Evolutionary conservation across 179 eudicot genomes (phyloP).

Genomic region (Spinacia oleracea): DNA sequence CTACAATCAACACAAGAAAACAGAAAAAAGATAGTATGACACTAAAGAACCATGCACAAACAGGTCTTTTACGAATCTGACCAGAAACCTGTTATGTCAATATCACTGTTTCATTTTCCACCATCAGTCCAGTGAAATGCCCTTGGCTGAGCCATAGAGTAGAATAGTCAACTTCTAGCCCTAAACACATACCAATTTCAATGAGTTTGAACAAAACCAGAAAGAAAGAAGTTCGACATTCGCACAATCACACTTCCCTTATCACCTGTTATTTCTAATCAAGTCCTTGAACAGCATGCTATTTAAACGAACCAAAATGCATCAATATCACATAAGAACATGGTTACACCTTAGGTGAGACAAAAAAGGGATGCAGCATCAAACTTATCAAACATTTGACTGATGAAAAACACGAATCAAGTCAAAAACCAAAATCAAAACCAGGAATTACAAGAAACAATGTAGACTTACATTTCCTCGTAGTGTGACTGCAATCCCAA

Average conservation of each 20-base stretch:
- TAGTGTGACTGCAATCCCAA: conserved; percentile 88
- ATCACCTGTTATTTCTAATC: neutral
- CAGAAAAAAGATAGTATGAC: neutral
- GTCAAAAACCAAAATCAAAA: neutral
- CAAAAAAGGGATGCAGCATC: conserved; percentile 7
- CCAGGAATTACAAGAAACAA: neutral
- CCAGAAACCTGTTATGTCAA: neutral
- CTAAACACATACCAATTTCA: neutral
- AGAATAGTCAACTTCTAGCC: neutral
- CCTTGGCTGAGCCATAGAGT: neutral
- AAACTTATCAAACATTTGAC: neutral
- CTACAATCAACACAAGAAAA: neutral
- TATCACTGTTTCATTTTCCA: neutral
- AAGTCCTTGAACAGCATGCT: neutral
- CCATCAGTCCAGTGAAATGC: neutral
- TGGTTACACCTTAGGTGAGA: neutral
- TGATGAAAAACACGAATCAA: neutral
- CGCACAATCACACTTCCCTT: neutral
- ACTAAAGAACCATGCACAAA: neutral
- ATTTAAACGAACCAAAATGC: neutral
- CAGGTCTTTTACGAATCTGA: neutral
- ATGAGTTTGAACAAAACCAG: neutral
- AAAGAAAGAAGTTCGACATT: neutral
- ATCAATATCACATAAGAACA: neutral
- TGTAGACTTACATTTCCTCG: conserved; percentile 71